Conservation (phyloP, 1,284 basidiomycete genomes). For the Cryptococcus depauperatus region DNA sequence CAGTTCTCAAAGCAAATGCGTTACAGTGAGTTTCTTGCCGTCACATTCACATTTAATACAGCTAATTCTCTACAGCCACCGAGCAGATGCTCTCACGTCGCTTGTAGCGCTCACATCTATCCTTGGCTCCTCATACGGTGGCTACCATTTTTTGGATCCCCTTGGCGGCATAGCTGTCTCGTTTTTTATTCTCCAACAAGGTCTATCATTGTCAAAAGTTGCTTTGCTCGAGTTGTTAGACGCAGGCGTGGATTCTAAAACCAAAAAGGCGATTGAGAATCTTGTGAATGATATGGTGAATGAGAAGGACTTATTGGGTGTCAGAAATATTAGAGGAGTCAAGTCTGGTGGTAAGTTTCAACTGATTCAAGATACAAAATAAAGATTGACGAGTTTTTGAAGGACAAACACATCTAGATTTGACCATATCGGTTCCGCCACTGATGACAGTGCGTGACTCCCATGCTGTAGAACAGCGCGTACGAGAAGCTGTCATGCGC, state of each 20-base stretch:
- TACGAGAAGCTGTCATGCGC: conserved; percentile 55
- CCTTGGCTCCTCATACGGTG: conserved; percentile 70
- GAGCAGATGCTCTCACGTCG: conserved; percentile 87
- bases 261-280: conserved; percentile 51
- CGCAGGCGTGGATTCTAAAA: conserved; percentile 61
- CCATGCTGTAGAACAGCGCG: conserved; percentile 56
- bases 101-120: conserved; percentile 82
- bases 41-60: background rate
- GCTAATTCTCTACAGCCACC: conserved; percentile 56
- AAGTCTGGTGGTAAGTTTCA: conserved; percentile 53
- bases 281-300: conserved; percentile 54
- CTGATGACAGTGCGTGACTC: conserved; percentile 55
- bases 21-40: conserved; percentile 50
- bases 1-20: conserved; percentile 84
- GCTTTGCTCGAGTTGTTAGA: conserved; percentile 81
- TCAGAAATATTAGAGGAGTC: conserved; percentile 63
- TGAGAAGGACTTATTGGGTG: conserved; percentile 48
- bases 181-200: conserved; percentile 78
- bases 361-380: background rate
- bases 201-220: conserved; percentile 60
- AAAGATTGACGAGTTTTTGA: background rate
- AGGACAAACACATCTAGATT: conserved; percentile 42
- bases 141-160: conserved; percentile 80
- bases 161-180: conserved; percentile 88
- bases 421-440: conserved; percentile 58